Base-by-base conservation (phyloP, 495 filamentous ascomycete species). In the Immersiella caudata region DNA sequence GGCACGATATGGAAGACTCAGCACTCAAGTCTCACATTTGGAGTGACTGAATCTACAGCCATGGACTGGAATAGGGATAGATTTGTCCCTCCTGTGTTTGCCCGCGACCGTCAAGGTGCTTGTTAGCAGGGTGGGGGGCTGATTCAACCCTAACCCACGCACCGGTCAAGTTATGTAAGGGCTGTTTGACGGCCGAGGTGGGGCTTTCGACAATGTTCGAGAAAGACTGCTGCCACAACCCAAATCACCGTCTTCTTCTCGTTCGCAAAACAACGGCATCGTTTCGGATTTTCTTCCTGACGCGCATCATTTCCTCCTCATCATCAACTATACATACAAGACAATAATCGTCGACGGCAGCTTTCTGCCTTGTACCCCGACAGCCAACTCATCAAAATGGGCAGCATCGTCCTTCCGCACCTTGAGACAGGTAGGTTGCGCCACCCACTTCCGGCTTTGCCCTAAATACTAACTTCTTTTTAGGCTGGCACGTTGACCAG, bases 341-440 rank as follows among this genome's bases (percentile, higher is more conserved):
- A 33, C 29, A 3, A 8, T 3, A 33, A 33, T 33, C 29, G 3
- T 33, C 8, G 29, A 33, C 29, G 29, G 8, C 29, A 33, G 29
- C 29, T 8, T 8, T 33, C 8, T 33, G 29, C 29, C 8, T 33
- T 33, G 29, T n/a, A n/a, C n/a, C n/a, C 24, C 25, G 7, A 18
- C 27, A 46, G 16, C 2, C 8, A 46, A 14, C 35, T 14, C 46
- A 16, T 14, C 66, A 72, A 20, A 60, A 96, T 95, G 91, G 92
- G 93, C 74, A 97, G 93, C 63, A 91, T 98, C 63, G 92, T 97
- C 16, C 86, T 99, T 16, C 95, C 95, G 21, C 95, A 99, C 79
- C 86, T 99, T 36, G 85, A 87, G 64, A 96, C 92, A 14, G 95
- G 40, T 46, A 46, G 16, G 40, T 46, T 46, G 2, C 40, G 5